Base-by-base conservation (phyloP, 805 yeast species). In the Huiozyma naganishii region DNA sequence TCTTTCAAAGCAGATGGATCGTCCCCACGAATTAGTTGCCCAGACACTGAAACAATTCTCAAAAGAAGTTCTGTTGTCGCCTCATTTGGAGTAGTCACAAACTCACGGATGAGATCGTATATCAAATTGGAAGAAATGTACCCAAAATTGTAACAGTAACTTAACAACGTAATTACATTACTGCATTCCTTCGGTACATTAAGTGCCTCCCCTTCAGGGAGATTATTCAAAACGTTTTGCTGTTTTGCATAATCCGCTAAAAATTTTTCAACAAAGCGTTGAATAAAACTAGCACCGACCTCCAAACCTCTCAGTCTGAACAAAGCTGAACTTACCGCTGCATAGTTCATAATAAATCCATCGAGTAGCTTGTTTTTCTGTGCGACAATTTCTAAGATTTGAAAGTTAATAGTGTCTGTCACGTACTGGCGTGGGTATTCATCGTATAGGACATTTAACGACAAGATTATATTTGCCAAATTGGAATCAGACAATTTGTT, bases 401-500 rank as follows among this genome's bases (percentile, higher is more conserved):
- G 74, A 6, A 70, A 62, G 1, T 89, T 75, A 37, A 92, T 64
- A 9, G 75, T 74, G 45, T 81, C 83, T 41, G 78, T 87, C 17
- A 88, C 94, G n/a, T 73, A 59, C 43, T 86, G 88, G 50, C 96
- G 74, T 4, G 98, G 80, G 52, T 86, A 70, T 6, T 70, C 71
- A 48, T 70, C 63, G 54, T 77, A 92, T 1, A 86, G 63, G 0
- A 68, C 70, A 52, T 79, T 79, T 42, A 92, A 65, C 27, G 85
- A 86, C 46, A 74, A 72, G 17, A 83, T 77, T 42, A 89, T 85
- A 2, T 80, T 67, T 9, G 75, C 68, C 29, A 89, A 69, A 48
- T 89, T 92, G 1, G 94, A 79, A 53, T 90, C 97, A 1, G 96
- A 83, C n/a, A 92, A 70, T 61, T 79, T 82, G 61, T 92, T 92